Percentiles rank a stretch among this genome's conserved stretches.
phyloP scores from a whole-genome alignment of 257 asterid species.

The Ballota nigra region DNA sequence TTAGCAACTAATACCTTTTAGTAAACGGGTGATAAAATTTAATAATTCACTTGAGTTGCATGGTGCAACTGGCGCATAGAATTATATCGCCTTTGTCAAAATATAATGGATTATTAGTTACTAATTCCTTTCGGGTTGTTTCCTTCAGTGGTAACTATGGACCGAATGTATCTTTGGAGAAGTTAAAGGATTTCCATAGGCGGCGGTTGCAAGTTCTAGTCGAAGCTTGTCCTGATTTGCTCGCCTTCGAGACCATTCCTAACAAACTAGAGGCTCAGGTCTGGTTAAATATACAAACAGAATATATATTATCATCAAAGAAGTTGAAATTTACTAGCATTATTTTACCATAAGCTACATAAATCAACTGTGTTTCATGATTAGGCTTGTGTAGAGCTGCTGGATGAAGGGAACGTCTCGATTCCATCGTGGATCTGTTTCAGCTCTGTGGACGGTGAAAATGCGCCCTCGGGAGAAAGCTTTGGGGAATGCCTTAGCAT shows the following conservation, averaged over 20 bases:
- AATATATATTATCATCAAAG: not conserved
- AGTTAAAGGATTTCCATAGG: slow-evolving; percentile 73
- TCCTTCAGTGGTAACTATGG: slow-evolving; percentile 69
- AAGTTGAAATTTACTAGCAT: not conserved
- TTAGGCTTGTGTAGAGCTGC: slow-evolving; percentile 73
- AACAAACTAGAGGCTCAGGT: slow-evolving; percentile 92
- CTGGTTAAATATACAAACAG: not conserved
- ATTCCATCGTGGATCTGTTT: slow-evolving; percentile 90
- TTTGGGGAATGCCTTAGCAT: slow-evolving; percentile 56
- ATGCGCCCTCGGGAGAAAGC: slow-evolving; percentile 82
- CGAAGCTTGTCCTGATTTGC: slow-evolving; percentile 72
- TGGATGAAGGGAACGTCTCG: slow-evolving; percentile 59
- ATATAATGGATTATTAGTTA: not conserved
- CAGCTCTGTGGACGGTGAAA: slow-evolving; percentile 73
- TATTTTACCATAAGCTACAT: not conserved
- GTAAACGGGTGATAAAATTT: too few species aligned
- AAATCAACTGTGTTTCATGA: not conserved
- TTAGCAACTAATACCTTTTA: too few species aligned
- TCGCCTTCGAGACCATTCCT: slow-evolving; percentile 89
- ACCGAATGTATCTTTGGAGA: slow-evolving; percentile 38
- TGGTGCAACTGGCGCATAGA: too few species aligned
- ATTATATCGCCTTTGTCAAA: too few species aligned
- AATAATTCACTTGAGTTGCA: too few species aligned
- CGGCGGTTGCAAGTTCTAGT: slow-evolving; percentile 75
- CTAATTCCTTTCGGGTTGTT: not conserved